These are phyloP conservation scores for Aquilaria sinensis DNA, from an alignment of 345 rosid genomes.

Conservation along the genomic window DNA sequence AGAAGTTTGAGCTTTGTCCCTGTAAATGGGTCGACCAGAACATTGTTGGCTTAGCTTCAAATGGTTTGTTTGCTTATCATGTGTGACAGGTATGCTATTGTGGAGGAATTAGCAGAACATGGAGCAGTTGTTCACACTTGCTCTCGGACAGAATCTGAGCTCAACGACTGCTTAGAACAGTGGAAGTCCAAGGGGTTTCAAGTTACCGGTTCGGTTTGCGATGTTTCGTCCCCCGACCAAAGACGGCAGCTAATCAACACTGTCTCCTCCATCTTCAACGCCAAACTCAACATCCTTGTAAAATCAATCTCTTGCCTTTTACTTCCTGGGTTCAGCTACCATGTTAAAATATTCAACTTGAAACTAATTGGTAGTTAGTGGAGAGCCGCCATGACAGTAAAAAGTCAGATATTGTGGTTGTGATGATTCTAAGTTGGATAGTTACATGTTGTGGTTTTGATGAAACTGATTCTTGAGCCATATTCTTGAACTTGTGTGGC, in stretches of 20 bases:
- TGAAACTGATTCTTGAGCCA: no score
- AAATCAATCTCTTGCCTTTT: background rate
- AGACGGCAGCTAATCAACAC: slow-evolving; percentile 38
- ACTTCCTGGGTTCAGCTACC: background rate
- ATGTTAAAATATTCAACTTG: no score
- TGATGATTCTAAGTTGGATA: background rate
- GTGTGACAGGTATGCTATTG: slow-evolving; percentile 52
- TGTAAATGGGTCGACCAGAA: no score
- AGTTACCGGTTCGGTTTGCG: slow-evolving; percentile 57
- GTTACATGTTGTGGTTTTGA: no score
- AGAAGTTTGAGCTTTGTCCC: no score
- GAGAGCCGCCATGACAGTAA: background rate
- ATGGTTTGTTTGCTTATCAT: slow-evolving; percentile 10
- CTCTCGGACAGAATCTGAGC: slow-evolving; percentile 49
- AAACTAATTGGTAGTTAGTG: no score
- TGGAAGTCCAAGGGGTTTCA: slow-evolving; percentile 38
- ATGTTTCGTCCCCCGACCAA: slow-evolving; percentile 42
- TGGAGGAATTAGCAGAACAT: slow-evolving; percentile 58
- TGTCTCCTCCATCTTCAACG: slow-evolving; percentile 33
- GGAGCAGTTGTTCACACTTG: slow-evolving; percentile 78
- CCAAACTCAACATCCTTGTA: slow-evolving; percentile 64
- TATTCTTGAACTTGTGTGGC: background rate
- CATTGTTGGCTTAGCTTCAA: background rate
- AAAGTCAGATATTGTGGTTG: slow-evolving; percentile 36
- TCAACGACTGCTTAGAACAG: slow-evolving; percentile 31